Evolutionary conservation across 306 rosid genomes (phyloP).

Genomic region (Prunus padus): DNA sequence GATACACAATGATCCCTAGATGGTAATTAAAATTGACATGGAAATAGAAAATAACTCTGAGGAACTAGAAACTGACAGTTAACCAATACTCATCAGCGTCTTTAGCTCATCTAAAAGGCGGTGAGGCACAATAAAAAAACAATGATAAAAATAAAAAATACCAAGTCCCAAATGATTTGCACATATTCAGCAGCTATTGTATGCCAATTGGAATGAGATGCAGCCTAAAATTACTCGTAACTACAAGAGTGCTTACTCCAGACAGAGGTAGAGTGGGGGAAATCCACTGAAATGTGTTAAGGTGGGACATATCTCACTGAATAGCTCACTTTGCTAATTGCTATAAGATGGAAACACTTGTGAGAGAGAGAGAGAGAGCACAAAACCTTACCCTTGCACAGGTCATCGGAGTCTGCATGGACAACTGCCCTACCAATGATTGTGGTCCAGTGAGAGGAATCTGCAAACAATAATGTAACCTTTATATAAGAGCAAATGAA

Average conservation of each 20-base stretch:
- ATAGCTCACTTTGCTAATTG: background rate
- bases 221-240: background rate
- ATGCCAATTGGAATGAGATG: background rate
- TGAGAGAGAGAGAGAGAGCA: background rate
- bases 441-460: slow-evolving; percentile 86
- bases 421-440: slow-evolving; percentile 97
- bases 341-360: background rate
- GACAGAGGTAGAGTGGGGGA: background rate
- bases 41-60: background rate
- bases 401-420: slow-evolving; percentile 91
- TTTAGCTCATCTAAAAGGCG: background rate
- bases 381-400: slow-evolving; percentile 71
- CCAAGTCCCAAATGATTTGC: background rate
- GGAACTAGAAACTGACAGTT: background rate
- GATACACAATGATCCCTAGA: no score
- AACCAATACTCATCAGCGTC: background rate
- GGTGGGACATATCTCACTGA: background rate
- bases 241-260: background rate
- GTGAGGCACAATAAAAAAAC: background rate
- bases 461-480: slow-evolving; percentile 38
- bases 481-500: slow-evolving; percentile 10
- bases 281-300: background rate
- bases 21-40: no score
- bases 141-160: background rate
- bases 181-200: background rate